Conservation (phyloP, 2,329 filamentous ascomycete genomes). For the Thielaviopsis euricoi region DNA sequence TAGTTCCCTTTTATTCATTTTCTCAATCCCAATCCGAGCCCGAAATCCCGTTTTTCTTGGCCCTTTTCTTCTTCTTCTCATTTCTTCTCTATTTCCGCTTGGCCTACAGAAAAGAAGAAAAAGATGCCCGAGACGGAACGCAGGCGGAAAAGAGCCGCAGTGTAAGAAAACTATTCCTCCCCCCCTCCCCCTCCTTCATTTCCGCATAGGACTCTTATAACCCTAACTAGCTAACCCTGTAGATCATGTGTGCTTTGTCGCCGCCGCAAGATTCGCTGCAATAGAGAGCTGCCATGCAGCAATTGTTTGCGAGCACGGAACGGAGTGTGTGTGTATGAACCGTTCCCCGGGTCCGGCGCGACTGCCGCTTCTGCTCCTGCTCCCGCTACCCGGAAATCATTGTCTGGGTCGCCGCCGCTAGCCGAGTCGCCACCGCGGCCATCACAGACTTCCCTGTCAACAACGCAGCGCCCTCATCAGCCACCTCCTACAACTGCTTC, state of each 20-base stretch:
- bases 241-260: slow-evolving; percentile 27
- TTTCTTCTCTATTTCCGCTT: not conserved
- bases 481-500: too few species aligned
- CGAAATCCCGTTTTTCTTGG: too few species aligned
- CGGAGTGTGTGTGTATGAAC: slow-evolving; percentile 16
- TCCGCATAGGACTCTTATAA: not conserved
- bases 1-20: too few species aligned
- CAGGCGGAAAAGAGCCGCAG: slow-evolving; percentile 17
- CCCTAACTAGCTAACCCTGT: not conserved
- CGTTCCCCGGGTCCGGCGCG: not conserved
- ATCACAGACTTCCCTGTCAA: too few species aligned
- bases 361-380: too few species aligned
- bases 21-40: too few species aligned
- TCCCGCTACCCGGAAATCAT: not conserved
- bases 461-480: too few species aligned
- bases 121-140: slow-evolving; percentile 15
- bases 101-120: not conserved
- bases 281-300: slow-evolving; percentile 24
- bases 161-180: too few species aligned
- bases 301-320: slow-evolving; percentile 25
- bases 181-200: not conserved
- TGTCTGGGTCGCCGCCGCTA: too few species aligned
- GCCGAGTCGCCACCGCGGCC: too few species aligned
- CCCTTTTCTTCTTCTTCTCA: not conserved
- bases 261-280: slow-evolving; percentile 28